Base-by-base conservation (phyloP, 2,329 filamentous ascomycete species). In the Diaporthe longicolla region DNA sequence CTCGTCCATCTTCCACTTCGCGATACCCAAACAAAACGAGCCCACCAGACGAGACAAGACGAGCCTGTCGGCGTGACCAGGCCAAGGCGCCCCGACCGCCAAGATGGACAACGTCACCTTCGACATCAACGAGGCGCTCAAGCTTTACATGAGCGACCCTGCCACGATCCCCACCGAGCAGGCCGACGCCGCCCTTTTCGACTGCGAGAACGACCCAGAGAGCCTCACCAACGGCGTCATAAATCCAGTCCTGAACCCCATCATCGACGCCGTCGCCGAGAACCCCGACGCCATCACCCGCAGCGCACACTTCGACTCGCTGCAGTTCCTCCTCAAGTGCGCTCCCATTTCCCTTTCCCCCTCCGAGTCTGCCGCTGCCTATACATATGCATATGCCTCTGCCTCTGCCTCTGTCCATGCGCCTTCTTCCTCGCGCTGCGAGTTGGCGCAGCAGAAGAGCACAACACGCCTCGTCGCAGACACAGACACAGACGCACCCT, bases 311-410 rank as follows among this genome's bases (percentile, higher is more conserved):
- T 95, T 98, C 85, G 96, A 99, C 86, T 98, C 95, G 76, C 84
- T 99, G 79, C 96, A 98, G 83, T 98, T 98, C 81, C 87, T 99
- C 74, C 89, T 99, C 86, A 99, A 99, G 96, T 98, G 91, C 88
- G 95, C 90, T 80, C 89, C 90, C 84, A 87, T 86, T 82, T 88
- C 85, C 84, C 79, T 80, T 79, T 69, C 71, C 73, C 81, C 80
- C 77, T 78, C 77, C 74, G 57, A 55, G 76, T 63, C 35, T 59
- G 35, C n/a, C 58, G 13, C 10, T 37, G 55, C 5, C 29, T 11
- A 21, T 37, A 21, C 2, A 15, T 37, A 5, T 58, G 55, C 21
- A 21, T 35, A 4, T 17, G 32, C 32, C 10, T 58, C 32, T 43
- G 32, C 57, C 37, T 19, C 26, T 45, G 24, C 15, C 40, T 43